Base-by-base conservation (phyloP, 1,284 basidiomycete species). In the Austroboletus novae-zelandiae region DNA sequence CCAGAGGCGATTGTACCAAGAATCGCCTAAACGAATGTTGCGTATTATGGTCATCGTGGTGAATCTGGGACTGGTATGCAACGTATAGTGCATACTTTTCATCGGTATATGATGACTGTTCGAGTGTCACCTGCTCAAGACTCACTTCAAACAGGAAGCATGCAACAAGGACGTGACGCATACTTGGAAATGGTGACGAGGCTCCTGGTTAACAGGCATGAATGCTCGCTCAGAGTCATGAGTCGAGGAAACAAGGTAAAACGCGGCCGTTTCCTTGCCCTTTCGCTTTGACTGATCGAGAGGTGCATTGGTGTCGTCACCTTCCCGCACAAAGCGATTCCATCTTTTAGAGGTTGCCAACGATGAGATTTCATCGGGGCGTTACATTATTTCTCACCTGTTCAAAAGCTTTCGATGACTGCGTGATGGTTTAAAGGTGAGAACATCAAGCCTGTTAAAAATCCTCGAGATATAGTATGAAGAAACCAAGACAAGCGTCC, bases 61-160 rank as follows among this genome's bases (percentile, higher is more conserved):
- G 94, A 20, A 96, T 83, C 5, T 83, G 73, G 30, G 69, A 68
- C 66, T 97, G 93, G 65, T 96, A 96, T 47, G 76, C 75, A 59
- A 80, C 68, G 64, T 81, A 97, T 13, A 98, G 76, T 14, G 71
- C 73, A 64, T 82, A 96, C 62, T 94, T 95, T 72, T 96, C 92
- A 5, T 76, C 61, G 0, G 86, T 89, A 57, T 78, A 92, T 13
- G 81, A 80, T 1, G 94, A 83, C 4, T 81, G 84, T 57, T 91
- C 89, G 9, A 95, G 69, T 5, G 74, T 79, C 17, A 87, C 81
- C 91, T 94, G 45, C 37, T 23, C 20, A 35, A 48, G 45, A 45
- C 18, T 40, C 29, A 18, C 20, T 55, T 43, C 27, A n/a, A n/a
- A 36, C 20, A 45, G 15, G 41, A 23, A 27, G 36, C 4, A 41